Percentiles rank a stretch among this genome's conserved stretches.
Conservation (phyloP, 352 stramenopile species). For the Pythium chondricola region DNA sequence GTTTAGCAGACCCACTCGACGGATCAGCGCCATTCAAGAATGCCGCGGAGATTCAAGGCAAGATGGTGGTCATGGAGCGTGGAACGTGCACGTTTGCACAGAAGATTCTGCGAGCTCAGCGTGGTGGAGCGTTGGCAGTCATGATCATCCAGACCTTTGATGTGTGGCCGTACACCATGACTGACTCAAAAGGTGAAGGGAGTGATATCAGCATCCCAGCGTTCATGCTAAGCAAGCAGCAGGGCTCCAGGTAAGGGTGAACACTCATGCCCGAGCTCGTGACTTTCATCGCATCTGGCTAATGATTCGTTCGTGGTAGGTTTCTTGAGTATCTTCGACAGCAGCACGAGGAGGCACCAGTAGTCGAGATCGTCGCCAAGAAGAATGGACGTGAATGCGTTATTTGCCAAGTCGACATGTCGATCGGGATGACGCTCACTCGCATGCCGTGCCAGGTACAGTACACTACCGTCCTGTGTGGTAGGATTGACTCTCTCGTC, state of each 20-base stretch:
- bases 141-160: conserved; percentile 70
- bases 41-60: conserved; percentile 29
- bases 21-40: conserved; percentile 40
- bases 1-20: conserved; percentile 57
- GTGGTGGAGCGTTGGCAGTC: conserved; percentile 40
- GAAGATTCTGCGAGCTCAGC: conserved; percentile 65
- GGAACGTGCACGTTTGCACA: conserved; percentile 67
- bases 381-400: conserved; percentile 73
- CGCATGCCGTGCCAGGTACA: conserved; percentile 16
- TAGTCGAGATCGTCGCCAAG: conserved; percentile 47
- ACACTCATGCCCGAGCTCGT: neutral
- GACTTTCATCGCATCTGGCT: neutral
- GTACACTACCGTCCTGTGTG: neutral
- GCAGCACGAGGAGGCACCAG: conserved; percentile 12
- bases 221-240: conserved; percentile 75
- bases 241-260: conserved; percentile 44
- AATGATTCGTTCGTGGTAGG: conserved; percentile 10
- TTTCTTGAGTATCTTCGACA: conserved; percentile 53
- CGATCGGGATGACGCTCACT: conserved; percentile 60
- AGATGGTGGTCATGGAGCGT: conserved; percentile 71
- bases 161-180: conserved; percentile 84
- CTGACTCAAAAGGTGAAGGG: conserved; percentile 66
- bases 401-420: conserved; percentile 76
- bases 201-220: conserved; percentile 48
- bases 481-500: too few species aligned